A percentile compares a stretch with the other conserved stretches of the same genome.
These are phyloP conservation scores for Carnegiea gigantea DNA, from an alignment of 179 eudicot species.

Conservation along the genomic window DNA sequence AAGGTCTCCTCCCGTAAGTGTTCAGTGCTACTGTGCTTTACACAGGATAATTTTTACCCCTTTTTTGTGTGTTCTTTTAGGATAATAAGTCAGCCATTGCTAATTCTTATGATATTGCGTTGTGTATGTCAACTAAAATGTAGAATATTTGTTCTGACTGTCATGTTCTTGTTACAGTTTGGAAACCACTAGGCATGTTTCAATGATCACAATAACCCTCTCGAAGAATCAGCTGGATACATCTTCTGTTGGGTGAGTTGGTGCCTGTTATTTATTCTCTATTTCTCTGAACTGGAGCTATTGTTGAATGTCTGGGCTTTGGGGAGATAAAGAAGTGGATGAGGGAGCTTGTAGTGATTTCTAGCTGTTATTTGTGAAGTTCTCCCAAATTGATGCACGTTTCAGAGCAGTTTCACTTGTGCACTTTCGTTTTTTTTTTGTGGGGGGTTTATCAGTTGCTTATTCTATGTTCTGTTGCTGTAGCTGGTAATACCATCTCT, in stretches of 20 bases:
- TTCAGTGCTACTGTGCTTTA: background rate
- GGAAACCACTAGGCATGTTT: slow-evolving; percentile 85
- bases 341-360: background rate
- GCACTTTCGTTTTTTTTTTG: too few species aligned
- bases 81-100: background rate
- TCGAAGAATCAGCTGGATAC: slow-evolving; percentile 65
- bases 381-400: background rate
- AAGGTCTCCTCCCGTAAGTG: slow-evolving; percentile 83
- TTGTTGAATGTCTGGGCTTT: background rate
- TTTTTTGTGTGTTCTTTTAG: background rate
- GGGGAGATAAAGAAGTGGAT: background rate
- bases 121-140: background rate
- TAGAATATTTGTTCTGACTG: background rate
- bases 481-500: too few species aligned
- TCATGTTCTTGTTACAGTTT: slow-evolving; percentile 42
- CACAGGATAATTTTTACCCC: background rate
- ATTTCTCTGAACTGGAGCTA: background rate
- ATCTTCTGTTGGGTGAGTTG: slow-evolving; percentile 71
- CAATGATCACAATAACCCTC: slow-evolving; percentile 67
- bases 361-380: background rate
- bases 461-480: too few species aligned
- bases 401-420: too few species aligned
- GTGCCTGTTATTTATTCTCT: background rate
- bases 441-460: too few species aligned
- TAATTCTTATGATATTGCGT: background rate